phyloP scores from a whole-genome alignment of 2,329 filamentous ascomycete species.

The Paecilomyces niveus region DNA sequence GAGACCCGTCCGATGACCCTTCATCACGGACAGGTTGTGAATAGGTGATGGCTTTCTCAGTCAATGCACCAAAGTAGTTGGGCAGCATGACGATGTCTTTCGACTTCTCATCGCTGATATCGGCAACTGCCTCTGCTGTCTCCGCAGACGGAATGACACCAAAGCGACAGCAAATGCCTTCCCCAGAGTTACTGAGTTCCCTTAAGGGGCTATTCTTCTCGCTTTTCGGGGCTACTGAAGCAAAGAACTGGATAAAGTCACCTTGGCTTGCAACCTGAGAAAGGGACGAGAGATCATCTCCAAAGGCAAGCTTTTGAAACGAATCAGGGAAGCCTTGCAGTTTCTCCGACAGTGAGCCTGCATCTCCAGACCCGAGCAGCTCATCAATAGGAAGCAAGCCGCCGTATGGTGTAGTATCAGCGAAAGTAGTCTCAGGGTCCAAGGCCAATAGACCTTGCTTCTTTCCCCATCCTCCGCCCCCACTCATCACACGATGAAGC shows the following conservation, averaged over 20 bases:
- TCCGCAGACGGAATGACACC: constrained; percentile 25
- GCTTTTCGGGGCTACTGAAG: constrained; percentile 19
- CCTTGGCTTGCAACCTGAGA: constrained; percentile 31
- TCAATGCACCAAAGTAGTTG: constrained; percentile 31
- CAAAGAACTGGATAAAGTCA: constrained; percentile 37
- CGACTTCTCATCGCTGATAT: not conserved
- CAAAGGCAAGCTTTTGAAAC: constrained; percentile 13
- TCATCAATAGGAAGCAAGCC: constrained; percentile 14
- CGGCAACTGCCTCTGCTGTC: not conserved
- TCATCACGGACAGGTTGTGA: constrained; percentile 3
- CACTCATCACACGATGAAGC: constrained; percentile 36
- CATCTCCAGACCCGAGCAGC: constrained; percentile 14
- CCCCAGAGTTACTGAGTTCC: constrained; percentile 1
- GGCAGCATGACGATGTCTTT: constrained; percentile 17
- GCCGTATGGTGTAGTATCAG: constrained; percentile 8
- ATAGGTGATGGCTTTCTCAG: constrained; percentile 31
- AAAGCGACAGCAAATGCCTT: constrained; percentile 20
- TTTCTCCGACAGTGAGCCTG: constrained; percentile 1
- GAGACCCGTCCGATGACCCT: not conserved
- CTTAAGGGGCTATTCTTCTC: not conserved
- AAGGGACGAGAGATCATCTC: constrained; percentile 29
- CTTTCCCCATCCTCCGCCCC: constrained; percentile 40
- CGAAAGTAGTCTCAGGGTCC: constrained; percentile 32
- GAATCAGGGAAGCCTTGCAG: constrained; percentile 11
- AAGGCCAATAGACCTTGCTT: constrained; percentile 37